Conservation (phyloP, 495 filamentous ascomycete genomes). For the Extremus antarcticus region DNA sequence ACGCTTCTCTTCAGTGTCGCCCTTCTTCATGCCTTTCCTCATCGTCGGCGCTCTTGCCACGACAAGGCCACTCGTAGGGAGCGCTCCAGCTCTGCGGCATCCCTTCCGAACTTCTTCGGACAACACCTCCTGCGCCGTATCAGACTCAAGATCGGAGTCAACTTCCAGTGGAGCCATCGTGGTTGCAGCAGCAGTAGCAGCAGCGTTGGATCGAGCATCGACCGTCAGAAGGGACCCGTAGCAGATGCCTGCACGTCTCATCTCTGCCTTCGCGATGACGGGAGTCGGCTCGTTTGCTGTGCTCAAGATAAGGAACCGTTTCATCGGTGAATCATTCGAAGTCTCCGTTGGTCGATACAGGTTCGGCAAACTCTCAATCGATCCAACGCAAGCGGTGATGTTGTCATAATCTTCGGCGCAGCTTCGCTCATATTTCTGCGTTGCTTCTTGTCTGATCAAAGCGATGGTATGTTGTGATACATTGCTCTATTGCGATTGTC, state of each 20-base stretch:
- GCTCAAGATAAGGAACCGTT: neutral
- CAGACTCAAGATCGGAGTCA: no score
- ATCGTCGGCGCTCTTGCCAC: no score
- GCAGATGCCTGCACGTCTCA: neutral
- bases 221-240: neutral
- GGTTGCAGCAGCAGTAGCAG: neutral
- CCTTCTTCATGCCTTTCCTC: no score
- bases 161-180: no score
- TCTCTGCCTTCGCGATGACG: neutral
- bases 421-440: neutral
- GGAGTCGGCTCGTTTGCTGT: neutral
- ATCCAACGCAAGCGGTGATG: no score
- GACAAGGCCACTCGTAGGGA: no score
- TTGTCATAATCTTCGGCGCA: neutral
- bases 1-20: no score
- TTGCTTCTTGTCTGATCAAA: neutral
- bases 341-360: neutral
- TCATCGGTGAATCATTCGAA: neutral
- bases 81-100: no score
- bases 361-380: neutral
- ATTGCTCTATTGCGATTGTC: neutral
- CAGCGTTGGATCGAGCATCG: neutral
- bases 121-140: no score
- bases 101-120: no score
- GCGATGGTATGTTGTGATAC: neutral